Percentiles rank a stretch among this genome's conserved stretches.
Evolutionary conservation across 495 filamentous ascomycete species (phyloP).

Genomic region (Neurospora sp.): DNA sequence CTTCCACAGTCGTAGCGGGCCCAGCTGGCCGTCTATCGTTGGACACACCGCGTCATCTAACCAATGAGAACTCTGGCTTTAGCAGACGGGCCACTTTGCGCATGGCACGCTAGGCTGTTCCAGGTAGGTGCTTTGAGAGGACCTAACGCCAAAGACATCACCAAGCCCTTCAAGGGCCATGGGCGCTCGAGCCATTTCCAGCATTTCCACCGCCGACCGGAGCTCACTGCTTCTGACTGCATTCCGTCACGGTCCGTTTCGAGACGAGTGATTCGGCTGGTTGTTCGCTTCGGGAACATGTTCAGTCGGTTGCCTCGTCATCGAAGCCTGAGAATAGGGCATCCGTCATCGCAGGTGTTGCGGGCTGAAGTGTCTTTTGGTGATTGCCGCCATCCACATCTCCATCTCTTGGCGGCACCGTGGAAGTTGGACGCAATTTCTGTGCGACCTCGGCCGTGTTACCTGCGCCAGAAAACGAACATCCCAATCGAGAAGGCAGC

Average conservation of each 20-base stretch:
- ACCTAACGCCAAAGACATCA: slow-evolving; percentile 1
- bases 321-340: not conserved
- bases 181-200: not conserved
- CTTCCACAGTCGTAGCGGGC: not conserved
- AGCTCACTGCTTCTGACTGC: not conserved
- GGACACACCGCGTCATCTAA: not conserved
- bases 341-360: not conserved
- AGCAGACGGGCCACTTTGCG: slow-evolving; percentile 9
- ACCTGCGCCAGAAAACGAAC: not conserved
- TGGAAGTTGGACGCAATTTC: not conserved
- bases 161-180: not conserved
- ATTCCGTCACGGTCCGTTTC: not conserved
- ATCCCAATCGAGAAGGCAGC: slow-evolving; percentile 3
- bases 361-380: not conserved
- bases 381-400: not conserved
- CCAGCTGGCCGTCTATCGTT: not conserved
- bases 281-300: not conserved
- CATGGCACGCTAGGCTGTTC: slow-evolving; percentile 25
- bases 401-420: not conserved
- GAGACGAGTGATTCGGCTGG: not conserved
- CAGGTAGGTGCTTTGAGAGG: slow-evolving; percentile 26
- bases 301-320: not conserved
- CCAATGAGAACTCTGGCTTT: not conserved
- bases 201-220: not conserved
- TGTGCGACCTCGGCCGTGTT: not conserved